Conservation (phyloP, 2,329 filamentous ascomycete species). For the Aspergillus glaucus region DNA sequence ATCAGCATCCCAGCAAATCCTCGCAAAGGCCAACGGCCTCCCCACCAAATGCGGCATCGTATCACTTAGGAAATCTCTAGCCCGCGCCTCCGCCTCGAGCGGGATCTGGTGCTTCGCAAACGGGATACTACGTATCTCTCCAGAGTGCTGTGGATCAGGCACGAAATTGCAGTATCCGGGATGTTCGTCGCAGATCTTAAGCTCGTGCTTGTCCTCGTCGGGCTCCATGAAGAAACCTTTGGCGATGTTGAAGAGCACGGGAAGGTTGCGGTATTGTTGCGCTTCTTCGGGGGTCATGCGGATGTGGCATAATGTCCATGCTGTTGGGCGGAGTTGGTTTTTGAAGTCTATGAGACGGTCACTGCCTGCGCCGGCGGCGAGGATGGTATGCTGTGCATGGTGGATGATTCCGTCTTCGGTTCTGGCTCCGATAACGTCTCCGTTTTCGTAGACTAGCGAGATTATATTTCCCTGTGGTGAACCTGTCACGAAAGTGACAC, state of each 20-base stretch:
- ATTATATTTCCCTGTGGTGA: conserved; percentile 32
- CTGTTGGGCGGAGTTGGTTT: conserved; percentile 48
- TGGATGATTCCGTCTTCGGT: conserved; percentile 40
- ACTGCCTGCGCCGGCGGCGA: conserved; percentile 46
- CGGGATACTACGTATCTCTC: conserved; percentile 30
- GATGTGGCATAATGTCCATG: conserved; percentile 50
- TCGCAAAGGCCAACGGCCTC: conserved; percentile 44
- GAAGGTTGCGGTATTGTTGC: conserved; percentile 41
- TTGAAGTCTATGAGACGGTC: conserved; percentile 45
- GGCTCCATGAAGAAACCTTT: conserved; percentile 47
- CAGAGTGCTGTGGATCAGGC: conserved; percentile 13
- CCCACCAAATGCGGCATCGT: conserved; percentile 49
- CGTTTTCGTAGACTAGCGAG: conserved; percentile 32
- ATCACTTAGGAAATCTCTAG: conserved; percentile 45
- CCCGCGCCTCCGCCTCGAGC: conserved; percentile 40
- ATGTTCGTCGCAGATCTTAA: conserved; percentile 47
- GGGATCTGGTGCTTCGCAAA: conserved; percentile 42
- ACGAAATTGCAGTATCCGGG: conserved; percentile 51
- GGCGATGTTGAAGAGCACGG: conserved; percentile 45
- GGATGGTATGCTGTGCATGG: conserved; percentile 40
- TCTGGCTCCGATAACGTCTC: conserved; percentile 38
- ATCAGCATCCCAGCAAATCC: conserved; percentile 54
- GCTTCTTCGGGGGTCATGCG: conserved; percentile 43
- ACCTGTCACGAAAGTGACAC: conserved; percentile 44
- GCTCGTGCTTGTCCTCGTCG: conserved; percentile 34